Percentiles rank a stretch among this genome's conserved stretches.
These are phyloP conservation scores for Trichoderma koningiopsis DNA, from an alignment of 2,329 filamentous ascomycete genomes.

Conservation along the genomic window DNA sequence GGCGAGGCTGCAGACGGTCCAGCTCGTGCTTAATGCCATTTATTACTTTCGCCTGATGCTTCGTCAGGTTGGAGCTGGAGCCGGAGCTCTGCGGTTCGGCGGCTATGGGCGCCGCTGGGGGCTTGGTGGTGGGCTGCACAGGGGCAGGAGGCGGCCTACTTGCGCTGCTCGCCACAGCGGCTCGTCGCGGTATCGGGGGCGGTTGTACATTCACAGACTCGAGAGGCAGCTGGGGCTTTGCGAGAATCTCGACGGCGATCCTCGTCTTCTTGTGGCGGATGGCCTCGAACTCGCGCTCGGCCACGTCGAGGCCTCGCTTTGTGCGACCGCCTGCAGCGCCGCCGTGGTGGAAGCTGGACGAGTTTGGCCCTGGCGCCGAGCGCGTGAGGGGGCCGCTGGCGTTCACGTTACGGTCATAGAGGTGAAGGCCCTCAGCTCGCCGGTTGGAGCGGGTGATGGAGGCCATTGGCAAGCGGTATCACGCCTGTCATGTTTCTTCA, in stretches of 20 bases:
- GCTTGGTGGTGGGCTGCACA: slow-evolving; percentile 28
- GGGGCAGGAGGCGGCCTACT: slow-evolving; percentile 17
- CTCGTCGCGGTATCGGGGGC: slow-evolving; percentile 34
- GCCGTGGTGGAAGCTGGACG: slow-evolving; percentile 23
- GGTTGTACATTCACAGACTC: slow-evolving; percentile 34
- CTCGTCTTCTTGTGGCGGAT: slow-evolving; percentile 52
- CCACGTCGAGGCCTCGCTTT: slow-evolving; percentile 52
- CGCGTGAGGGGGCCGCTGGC: slow-evolving; percentile 33
- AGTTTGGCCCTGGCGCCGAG: slow-evolving; percentile 27
- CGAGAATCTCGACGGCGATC: slow-evolving; percentile 56
- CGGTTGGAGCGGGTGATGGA: slow-evolving; percentile 55
- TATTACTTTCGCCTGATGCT: slow-evolving; percentile 59
- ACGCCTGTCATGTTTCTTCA: slow-evolving; percentile 43
- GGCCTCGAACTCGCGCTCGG: slow-evolving; percentile 49
- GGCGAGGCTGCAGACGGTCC: slow-evolving; percentile 55
- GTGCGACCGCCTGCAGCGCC: slow-evolving; percentile 42
- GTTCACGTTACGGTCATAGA: slow-evolving; percentile 37
- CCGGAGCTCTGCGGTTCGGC: slow-evolving; percentile 34
- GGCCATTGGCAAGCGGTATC: slow-evolving; percentile 48
- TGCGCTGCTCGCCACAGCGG: slow-evolving; percentile 25
- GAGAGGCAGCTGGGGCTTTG: slow-evolving; percentile 35
- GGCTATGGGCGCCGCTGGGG: slow-evolving; percentile 28
- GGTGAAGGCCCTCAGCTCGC: slow-evolving; percentile 51
- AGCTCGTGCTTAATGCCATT: slow-evolving; percentile 66
- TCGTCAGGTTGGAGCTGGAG: slow-evolving; percentile 44